A percentile compares a stretch with the other conserved stretches of the same genome.
phyloP scores from a whole-genome alignment of 805 yeast species.

The Wickerhamomyces kurtzmanii region DNA sequence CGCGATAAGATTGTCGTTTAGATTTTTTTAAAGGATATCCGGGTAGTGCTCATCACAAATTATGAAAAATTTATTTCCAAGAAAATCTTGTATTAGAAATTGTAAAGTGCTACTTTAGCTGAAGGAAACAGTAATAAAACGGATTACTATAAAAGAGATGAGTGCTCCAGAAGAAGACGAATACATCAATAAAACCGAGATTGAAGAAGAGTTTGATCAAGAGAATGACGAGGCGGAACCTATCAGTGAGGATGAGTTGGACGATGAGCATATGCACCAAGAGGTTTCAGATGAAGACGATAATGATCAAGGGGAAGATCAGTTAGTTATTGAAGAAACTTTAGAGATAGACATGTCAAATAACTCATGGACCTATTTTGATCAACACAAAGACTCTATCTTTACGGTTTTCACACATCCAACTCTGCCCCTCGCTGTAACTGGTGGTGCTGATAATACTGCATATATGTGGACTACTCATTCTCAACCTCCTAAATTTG shows the following conservation, averaged over 20 bases:
- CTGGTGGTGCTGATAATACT: conserved; percentile 92
- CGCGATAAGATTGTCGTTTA: too few species aligned
- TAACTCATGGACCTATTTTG: conserved; percentile 85
- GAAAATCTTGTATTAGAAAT: too few species aligned
- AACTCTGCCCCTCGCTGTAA: conserved; percentile 69
- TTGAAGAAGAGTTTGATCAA: conserved; percentile 27
- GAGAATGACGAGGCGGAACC: conserved; percentile 15
- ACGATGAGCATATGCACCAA: conserved; percentile 18
- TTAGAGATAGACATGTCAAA: conserved; percentile 82
- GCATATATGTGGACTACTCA: conserved; percentile 93
- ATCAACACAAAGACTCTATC: conserved; percentile 80
- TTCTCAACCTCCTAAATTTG: conserved; percentile 72
- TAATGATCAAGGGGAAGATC: conserved; percentile 22
- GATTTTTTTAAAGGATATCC: too few species aligned
- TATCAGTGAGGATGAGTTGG: conserved; percentile 20
- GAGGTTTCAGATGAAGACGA: conserved; percentile 22
- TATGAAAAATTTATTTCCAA: too few species aligned
- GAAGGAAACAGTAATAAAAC: too few species aligned
- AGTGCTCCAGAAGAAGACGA: conserved; percentile 18
- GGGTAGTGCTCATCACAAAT: too few species aligned
- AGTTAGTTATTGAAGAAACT: conserved; percentile 30
- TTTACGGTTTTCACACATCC: conserved; percentile 83
- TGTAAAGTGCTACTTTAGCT: too few species aligned
- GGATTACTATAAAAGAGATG: too few species aligned
- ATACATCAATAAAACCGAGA: conserved; percentile 32